Percentiles rank a stretch among this genome's conserved stretches.
Evolutionary conservation across 495 filamentous ascomycete species (phyloP).

Genomic region (Talaromyces adpressus): DNA sequence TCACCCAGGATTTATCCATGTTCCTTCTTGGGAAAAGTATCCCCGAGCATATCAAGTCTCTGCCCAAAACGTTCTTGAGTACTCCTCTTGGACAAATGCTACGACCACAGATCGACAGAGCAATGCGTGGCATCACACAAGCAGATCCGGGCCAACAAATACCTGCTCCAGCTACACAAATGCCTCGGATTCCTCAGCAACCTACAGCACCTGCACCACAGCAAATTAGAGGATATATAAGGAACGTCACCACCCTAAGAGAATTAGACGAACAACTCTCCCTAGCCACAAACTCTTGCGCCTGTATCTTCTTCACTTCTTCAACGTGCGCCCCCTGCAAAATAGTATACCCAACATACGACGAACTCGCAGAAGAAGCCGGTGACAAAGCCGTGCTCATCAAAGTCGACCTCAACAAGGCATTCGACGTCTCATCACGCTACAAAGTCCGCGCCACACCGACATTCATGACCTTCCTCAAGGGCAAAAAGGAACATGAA

Average conservation of each 20-base stretch:
- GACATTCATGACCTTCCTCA: slow-evolving; percentile 84
- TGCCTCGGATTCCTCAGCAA: slow-evolving; percentile 9
- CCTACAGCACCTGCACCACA: slow-evolving; percentile 12
- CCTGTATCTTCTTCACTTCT: slow-evolving; percentile 89
- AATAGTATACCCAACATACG: slow-evolving; percentile 73
- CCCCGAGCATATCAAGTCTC: slow-evolving; percentile 77
- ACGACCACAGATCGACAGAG: slow-evolving; percentile 67
- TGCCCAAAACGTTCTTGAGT: slow-evolving; percentile 79
- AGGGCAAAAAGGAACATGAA: slow-evolving; percentile 65
- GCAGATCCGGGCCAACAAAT: slow-evolving; percentile 22
- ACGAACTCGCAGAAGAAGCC: slow-evolving; percentile 68
- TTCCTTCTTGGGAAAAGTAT: slow-evolving; percentile 89
- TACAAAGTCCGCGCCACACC: slow-evolving; percentile 74
- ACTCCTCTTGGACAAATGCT: slow-evolving; percentile 92
- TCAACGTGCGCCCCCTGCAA: slow-evolving; percentile 83
- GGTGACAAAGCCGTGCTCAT: slow-evolving; percentile 66
- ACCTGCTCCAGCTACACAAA: slow-evolving; percentile 20
- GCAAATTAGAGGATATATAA: slow-evolving; percentile 29
- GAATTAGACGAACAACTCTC: slow-evolving; percentile 56
- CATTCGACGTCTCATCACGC: slow-evolving; percentile 55
- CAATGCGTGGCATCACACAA: slow-evolving; percentile 64
- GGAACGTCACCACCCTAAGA: slow-evolving; percentile 42
- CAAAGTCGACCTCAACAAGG: slow-evolving; percentile 71
- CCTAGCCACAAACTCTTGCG: slow-evolving; percentile 55
- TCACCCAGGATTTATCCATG: slow-evolving; percentile 86